phyloP scores from a whole-genome alignment of 306 rosid genomes.

The Begonia loranthoides region DNA sequence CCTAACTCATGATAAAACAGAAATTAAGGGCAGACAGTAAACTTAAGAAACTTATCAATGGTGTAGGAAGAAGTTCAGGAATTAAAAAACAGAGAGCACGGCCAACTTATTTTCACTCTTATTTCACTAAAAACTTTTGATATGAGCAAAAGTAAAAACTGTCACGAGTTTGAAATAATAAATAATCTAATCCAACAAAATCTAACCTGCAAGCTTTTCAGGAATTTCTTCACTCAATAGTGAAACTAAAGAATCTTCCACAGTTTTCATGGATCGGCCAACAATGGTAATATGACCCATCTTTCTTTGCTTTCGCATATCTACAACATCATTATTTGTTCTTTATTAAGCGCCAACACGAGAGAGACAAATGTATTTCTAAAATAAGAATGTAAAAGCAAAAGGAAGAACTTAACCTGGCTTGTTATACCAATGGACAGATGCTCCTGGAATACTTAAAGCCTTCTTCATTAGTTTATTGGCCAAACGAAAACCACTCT shows the following conservation, averaged over 20 bases:
- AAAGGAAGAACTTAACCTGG: no score
- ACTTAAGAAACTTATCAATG: no score
- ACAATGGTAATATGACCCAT: conserved; percentile 93
- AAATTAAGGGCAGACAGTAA: no score
- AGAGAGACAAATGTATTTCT: no score
- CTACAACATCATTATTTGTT: conserved; percentile 22
- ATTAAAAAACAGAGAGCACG: no score
- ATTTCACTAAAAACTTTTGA: no score
- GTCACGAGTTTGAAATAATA: no score
- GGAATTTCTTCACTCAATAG: conserved; percentile 26
- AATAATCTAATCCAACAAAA: neutral
- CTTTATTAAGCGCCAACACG: neutral
- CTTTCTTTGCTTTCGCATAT: conserved; percentile 82
- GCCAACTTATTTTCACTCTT: no score
- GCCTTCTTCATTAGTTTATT: conserved; percentile 58
- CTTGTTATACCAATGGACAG: conserved; percentile 92
- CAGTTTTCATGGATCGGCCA: conserved; percentile 40
- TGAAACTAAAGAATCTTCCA: conserved; percentile 37
- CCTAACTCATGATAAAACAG: no score
- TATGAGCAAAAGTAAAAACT: no score
- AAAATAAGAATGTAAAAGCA: no score
- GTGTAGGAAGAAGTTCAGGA: no score
- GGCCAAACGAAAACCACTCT: conserved; percentile 41
- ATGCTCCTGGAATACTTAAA: conserved; percentile 45
- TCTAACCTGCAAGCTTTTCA: conserved; percentile 33